Evolutionary conservation across 352 stramenopile genomes (phyloP), one percentile per base, ranked within the genome.

Genomic region (Phytophthora cryptogea): DNA sequence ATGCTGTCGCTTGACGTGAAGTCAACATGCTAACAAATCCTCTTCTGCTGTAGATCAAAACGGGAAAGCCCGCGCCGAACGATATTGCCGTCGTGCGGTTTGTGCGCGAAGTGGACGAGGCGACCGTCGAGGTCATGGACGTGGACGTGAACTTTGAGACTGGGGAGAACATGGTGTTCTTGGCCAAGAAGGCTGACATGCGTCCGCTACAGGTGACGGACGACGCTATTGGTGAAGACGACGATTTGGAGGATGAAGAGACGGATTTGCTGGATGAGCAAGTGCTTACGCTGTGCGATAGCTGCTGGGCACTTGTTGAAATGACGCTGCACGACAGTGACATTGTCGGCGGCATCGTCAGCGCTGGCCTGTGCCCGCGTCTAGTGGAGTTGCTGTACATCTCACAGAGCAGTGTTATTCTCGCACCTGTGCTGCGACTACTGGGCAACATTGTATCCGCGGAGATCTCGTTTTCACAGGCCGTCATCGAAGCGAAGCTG

Each of bases 121-220:
- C 56, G 28, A 88, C 67, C 6, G 78, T 95, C 26, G 86, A 95
- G 55, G 83, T 95, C 48, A 83, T 95, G 68, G 86, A 95, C 43
- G 86, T 95, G 13, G 86, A 95, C 30, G 80, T 93, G 42, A 95
- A 95, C 60, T 95, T 91, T 51, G 86, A 95, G 55, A 93, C 86
- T 23, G 86, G 86, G 33, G 86, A 95, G 59, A 92, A 91, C 66
- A 80, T 88, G 67, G 66, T 87, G 10, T 95, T 95, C 59, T 60
- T 81, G 49, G 80, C 86, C 6, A 74, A 77, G 23, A 88, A 87
- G 56, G 42, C 66, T 0, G 70, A 77, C 17, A 60, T 95, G 54
- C 76, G 81, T 0, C 80, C 86, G 14, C 74, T 95, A 68, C 83
- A 90, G 49, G 83, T 92, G 23, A 84, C 93, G 64, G 83, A 94